Base-by-base conservation (phyloP, 1,284 basidiomycete species). In the Ganoderma meredithae region DNA sequence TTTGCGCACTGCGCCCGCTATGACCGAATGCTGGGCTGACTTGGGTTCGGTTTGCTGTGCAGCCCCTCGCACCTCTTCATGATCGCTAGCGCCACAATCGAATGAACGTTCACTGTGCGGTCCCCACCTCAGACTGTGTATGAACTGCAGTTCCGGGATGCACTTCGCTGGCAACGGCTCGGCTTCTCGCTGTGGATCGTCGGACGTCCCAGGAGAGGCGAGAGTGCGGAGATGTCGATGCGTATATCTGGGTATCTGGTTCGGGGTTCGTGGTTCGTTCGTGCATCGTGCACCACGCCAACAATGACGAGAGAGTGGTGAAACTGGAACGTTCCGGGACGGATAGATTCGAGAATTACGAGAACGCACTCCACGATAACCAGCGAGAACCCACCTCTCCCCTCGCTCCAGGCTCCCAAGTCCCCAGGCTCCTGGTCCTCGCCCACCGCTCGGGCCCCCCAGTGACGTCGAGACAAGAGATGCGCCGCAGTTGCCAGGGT, bases 181-280 rank as follows among this genome's bases (percentile, higher is more conserved):
- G 36, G 56, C 56, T 60, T 60, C 59, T 43, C 40, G 59, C 40
- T 31, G 40, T 22, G 40, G 59, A 60, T 60, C 59, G 25, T 40
- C 59, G 41, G 27, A 27, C 6, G 6, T 12, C 27, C 15, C 22
- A 5, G 8, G 6, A 36, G 36, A 36, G 36, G 36, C 15, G 52
- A 8, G 27, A 17, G 15, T 15, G 27, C 31, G 27, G 53, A 15
- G 31, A 55, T 55, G 33, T 22, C 44, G n/a, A 17, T 44, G 17
- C 6, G 17, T 44, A 19, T 7, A 44, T 19, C 15, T 44, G 36
- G 36, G 43, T 47, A 47, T 27, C 27, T 55, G 25, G 53, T n/a
- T 36, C 36, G 36, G 36, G 9, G 36, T 36, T 36, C 36, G 36
- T 36, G 36, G 36, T 36, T 36, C 36, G 36, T 36, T 36, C 36